Evolutionary conservation across 352 stramenopile genomes (phyloP).

Genomic region (Globisporangium takayamanum): DNA sequence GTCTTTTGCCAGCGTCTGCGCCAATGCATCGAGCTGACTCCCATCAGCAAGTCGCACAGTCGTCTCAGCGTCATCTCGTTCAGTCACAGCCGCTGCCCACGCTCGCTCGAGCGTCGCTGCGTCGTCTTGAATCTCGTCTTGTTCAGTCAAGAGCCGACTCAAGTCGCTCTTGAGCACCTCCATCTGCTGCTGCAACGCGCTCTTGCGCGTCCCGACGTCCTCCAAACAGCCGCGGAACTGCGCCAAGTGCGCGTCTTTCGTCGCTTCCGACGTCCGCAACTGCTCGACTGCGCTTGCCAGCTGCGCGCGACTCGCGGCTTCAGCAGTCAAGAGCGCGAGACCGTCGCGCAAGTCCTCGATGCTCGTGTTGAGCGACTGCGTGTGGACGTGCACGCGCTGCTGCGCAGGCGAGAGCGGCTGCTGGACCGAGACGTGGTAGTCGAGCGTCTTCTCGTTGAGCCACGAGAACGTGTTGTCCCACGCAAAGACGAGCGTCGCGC

Average conservation of each 20-base stretch:
- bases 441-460: slow-evolving; percentile 80
- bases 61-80: slow-evolving; percentile 68
- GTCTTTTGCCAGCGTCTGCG: slow-evolving; percentile 18
- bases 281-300: slow-evolving; percentile 28
- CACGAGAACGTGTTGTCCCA: slow-evolving; percentile 86
- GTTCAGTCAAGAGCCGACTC: slow-evolving; percentile 28
- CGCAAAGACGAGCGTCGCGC: slow-evolving; percentile 49
- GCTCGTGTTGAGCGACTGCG: slow-evolving; percentile 19
- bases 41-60: slow-evolving; percentile 51
- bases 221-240: slow-evolving; percentile 24
- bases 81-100: slow-evolving; percentile 32
- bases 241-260: slow-evolving; percentile 29
- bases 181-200: slow-evolving; percentile 46
- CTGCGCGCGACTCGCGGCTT: slow-evolving; percentile 27
- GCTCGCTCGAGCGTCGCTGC: slow-evolving; percentile 20
- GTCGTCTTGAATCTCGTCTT: slow-evolving; percentile 50
- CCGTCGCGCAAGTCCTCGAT: slow-evolving; percentile 23
- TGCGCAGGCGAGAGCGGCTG: slow-evolving; percentile 40
- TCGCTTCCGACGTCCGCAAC: slow-evolving; percentile 26
- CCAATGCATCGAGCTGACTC: slow-evolving; percentile 22
- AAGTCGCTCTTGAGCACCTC: slow-evolving; percentile 44
- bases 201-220: slow-evolving; percentile 31
- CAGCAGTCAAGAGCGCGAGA: slow-evolving; percentile 26
- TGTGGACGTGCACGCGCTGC: slow-evolving; percentile 26
- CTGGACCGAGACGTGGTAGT: slow-evolving; percentile 77